Conservation (phyloP, 129 eudicot genomes). For the Flaveria robusta region DNA sequence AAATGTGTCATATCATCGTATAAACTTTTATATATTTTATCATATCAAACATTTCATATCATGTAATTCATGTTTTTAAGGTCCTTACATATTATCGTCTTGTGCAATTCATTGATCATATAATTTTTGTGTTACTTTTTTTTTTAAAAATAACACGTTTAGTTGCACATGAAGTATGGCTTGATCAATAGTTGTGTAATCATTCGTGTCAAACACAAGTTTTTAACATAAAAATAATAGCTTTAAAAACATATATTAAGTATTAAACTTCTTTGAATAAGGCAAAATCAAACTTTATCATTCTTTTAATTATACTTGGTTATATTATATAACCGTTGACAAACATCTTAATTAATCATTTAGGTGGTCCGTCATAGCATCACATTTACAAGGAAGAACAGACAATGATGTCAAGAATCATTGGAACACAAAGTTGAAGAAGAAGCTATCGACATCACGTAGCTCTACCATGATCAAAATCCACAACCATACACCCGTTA, state of each 20-base stretch:
- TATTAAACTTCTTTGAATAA: too few species aligned
- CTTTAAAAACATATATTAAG: neutral
- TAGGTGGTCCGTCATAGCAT: conserved; percentile 84
- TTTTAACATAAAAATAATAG: neutral
- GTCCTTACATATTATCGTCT: too few species aligned
- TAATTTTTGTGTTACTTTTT: too few species aligned
- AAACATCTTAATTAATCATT: neutral
- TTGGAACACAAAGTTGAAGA: conserved; percentile 83
- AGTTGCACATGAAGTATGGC: too few species aligned
- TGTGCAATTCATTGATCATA: too few species aligned
- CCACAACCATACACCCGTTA: neutral
- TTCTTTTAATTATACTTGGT: neutral
- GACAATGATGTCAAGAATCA: conserved; percentile 81
- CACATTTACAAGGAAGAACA: conserved; percentile 72
- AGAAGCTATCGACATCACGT: conserved; percentile 41
- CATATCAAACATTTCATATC: too few species aligned
- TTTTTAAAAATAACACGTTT: too few species aligned
- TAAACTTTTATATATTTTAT: too few species aligned
- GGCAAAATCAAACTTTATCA: neutral
- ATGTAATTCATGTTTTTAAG: too few species aligned
- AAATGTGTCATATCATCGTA: too few species aligned
- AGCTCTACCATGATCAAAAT: neutral
- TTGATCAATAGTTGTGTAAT: too few species aligned
- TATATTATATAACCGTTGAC: neutral
- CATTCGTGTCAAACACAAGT: too few species aligned